Evolutionary conservation across 2,329 filamentous ascomycete species (phyloP).

Genomic region (Westerdykella ornata): DNA sequence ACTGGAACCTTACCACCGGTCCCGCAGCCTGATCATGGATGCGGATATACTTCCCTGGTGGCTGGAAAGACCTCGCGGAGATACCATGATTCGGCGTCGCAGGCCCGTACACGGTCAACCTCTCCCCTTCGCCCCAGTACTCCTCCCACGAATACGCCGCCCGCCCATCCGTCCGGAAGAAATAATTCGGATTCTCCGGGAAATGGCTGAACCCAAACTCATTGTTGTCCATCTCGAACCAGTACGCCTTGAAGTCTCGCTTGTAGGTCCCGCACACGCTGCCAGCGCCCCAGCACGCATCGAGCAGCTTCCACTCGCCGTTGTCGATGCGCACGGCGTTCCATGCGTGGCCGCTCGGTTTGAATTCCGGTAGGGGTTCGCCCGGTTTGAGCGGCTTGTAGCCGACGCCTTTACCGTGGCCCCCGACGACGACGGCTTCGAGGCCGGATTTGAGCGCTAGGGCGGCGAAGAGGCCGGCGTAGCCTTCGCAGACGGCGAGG

Average conservation of each 20-base stretch:
- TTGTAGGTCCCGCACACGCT: constrained; percentile 55
- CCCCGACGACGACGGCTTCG: constrained; percentile 65
- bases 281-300: constrained; percentile 90
- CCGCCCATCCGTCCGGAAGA: constrained; percentile 68
- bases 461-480: constrained; percentile 72
- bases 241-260: constrained; percentile 58
- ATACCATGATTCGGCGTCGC: constrained; percentile 48
- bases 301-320: constrained; percentile 84
- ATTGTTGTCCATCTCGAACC: constrained; percentile 62
- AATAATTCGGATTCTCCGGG: constrained; percentile 59
- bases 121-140: constrained; percentile 59
- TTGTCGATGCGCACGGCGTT: constrained; percentile 84
- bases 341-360: constrained; percentile 70
- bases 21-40: constrained; percentile 47
- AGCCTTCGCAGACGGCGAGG: constrained; percentile 85
- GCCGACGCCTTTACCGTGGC: constrained; percentile 83
- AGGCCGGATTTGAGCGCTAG: constrained; percentile 75
- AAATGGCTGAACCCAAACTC: constrained; percentile 78
- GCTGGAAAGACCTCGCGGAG: constrained; percentile 54
- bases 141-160: constrained; percentile 65
- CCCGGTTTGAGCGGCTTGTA: constrained; percentile 58
- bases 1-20: constrained; percentile 64
- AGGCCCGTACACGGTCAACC: constrained; percentile 43
- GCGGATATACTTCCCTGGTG: constrained; percentile 53
- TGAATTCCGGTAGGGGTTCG: constrained; percentile 57